Evolutionary conservation across 164 flowering plant genomes (phyloP).

Genomic region (Berberis vulgaris): DNA sequence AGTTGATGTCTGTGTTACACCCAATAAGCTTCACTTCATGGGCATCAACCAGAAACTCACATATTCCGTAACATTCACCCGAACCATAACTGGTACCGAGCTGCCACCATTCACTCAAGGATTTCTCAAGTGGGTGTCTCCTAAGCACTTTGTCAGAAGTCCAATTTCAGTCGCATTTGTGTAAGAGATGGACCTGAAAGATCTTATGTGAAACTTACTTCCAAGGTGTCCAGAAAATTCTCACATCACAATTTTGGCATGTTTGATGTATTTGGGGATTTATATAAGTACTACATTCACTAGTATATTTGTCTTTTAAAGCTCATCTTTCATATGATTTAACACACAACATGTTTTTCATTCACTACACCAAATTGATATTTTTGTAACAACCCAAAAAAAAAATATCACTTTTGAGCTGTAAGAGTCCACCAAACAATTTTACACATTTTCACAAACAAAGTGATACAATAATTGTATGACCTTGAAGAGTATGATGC

Average conservation of each 20-base stretch:
- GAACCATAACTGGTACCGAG: neutral
- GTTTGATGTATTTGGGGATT: neutral
- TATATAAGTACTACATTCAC: too few relatives aligned
- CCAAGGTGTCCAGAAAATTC: neutral
- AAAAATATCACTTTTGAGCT: too few relatives aligned
- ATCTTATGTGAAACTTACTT: neutral
- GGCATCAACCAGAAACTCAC: slow-evolving; percentile 23
- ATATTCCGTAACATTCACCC: slow-evolving; percentile 25
- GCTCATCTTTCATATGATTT: neutral
- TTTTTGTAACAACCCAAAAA: too few relatives aligned
- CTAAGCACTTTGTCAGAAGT: slow-evolving; percentile 19
- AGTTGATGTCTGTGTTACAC: slow-evolving; percentile 24
- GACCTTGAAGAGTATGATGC: too few relatives aligned
- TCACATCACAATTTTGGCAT: neutral
- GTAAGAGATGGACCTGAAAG: neutral
- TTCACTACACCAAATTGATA: too few relatives aligned
- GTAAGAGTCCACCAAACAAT: too few relatives aligned
- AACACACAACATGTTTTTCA: neutral
- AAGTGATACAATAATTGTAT: too few relatives aligned
- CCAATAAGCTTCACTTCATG: slow-evolving; percentile 23
- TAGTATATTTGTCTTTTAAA: neutral
- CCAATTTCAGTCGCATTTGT: slow-evolving; percentile 20
- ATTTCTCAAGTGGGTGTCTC: slow-evolving; percentile 23
- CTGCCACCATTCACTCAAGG: slow-evolving; percentile 15
- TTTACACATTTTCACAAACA: too few relatives aligned